phyloP scores from a whole-genome alignment of 768 basidiomycete genomes.

The Tulasnella sp. region DNA sequence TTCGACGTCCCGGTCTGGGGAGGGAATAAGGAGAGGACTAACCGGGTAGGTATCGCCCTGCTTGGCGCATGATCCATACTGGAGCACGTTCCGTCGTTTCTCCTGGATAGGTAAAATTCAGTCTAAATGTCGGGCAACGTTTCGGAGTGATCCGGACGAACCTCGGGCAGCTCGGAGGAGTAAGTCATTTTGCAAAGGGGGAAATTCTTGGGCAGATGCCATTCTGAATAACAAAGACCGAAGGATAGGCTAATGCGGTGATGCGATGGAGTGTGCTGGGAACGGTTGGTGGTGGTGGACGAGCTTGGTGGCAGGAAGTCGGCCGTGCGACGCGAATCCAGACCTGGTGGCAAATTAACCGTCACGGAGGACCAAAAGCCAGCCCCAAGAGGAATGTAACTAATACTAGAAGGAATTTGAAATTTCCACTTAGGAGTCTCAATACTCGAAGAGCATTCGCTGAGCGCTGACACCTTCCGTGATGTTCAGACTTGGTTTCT shows the following conservation, averaged over 20 bases:
- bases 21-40: constrained; percentile 31
- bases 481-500: no score
- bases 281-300: neutral
- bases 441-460: no score
- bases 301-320: neutral
- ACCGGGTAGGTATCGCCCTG: constrained; percentile 94
- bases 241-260: neutral
- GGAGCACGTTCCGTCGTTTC: constrained; percentile 86
- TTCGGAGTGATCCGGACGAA: constrained; percentile 32
- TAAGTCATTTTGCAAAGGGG: constrained; percentile 80
- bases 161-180: constrained; percentile 84
- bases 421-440: no score
- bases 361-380: no score
- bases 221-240: neutral
- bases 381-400: neutral
- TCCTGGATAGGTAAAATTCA: constrained; percentile 41
- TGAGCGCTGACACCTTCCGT: no score
- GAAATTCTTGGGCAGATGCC: constrained; percentile 44
- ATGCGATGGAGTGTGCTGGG: neutral
- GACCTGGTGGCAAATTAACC: neutral
- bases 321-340: neutral
- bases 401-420: no score
- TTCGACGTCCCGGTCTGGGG: neutral
- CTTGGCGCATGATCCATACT: constrained; percentile 99
- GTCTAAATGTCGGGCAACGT: neutral